A percentile compares a stretch with the other conserved stretches of the same genome.
phyloP scores from a whole-genome alignment of 805 yeast species.

The Metschnikowia kofuensis region DNA sequence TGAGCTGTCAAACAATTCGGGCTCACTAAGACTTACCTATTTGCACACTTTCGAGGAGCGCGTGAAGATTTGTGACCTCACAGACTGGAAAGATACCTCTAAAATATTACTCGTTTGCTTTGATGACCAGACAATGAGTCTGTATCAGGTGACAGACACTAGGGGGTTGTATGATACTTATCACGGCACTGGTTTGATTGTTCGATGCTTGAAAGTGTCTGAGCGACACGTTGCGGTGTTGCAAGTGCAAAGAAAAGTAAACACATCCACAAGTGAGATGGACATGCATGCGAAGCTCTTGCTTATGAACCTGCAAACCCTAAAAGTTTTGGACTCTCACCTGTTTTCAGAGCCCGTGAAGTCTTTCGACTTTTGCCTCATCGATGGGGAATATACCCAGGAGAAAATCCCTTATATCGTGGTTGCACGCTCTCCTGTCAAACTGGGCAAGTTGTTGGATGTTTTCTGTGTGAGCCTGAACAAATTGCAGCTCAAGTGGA shows the following conservation, averaged over 20 bases:
- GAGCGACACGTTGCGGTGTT: slow-evolving; percentile 5
- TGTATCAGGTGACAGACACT: not conserved
- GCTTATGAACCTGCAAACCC: slow-evolving; percentile 6
- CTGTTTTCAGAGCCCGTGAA: not conserved
- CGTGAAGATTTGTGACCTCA: not conserved
- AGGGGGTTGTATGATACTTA: not conserved
- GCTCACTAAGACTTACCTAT: not conserved
- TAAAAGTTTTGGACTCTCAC: slow-evolving; percentile 4
- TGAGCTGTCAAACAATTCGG: not conserved
- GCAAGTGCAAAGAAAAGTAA: slow-evolving; percentile 2
- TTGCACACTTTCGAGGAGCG: slow-evolving; percentile 2
- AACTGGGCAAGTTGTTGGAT: not conserved
- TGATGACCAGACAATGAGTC: slow-evolving; percentile 4
- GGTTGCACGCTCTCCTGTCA: slow-evolving; percentile 5
- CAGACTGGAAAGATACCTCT: not conserved
- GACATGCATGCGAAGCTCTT: not conserved
- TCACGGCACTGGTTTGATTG: slow-evolving; percentile 5
- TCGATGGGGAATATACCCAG: not conserved
- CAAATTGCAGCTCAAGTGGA: not conserved
- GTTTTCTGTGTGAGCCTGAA: slow-evolving; percentile 4
- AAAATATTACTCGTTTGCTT: slow-evolving; percentile 4
- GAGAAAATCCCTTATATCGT: slow-evolving; percentile 1
- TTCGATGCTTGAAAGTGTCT: slow-evolving; percentile 1
- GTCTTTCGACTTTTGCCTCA: slow-evolving; percentile 8
- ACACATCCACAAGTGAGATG: slow-evolving; percentile 2